These are phyloP conservation scores for Tetraselmis striata DNA, from an alignment of 139 green algal species.

Conservation along the genomic window DNA sequence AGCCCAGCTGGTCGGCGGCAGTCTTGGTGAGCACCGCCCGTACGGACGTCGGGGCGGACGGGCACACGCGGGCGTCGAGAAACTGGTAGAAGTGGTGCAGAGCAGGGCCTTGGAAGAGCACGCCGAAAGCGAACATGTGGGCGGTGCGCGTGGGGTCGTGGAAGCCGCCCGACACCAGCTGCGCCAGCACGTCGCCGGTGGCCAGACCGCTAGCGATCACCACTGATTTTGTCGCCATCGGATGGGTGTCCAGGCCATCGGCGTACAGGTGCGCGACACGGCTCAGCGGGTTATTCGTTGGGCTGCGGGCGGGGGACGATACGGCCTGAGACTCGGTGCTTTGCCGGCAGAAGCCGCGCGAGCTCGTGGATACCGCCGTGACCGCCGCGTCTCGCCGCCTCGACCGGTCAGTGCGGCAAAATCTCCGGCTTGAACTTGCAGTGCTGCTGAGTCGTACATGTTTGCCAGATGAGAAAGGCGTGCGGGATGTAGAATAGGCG, in stretches of 20 bases:
- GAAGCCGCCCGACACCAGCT: neutral
- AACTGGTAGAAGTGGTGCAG: neutral
- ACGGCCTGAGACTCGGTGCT: too few relatives aligned
- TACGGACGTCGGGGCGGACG: neutral
- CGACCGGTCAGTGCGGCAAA: too few relatives aligned
- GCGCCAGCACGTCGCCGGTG: neutral
- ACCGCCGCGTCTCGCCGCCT: too few relatives aligned
- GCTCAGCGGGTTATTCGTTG: too few relatives aligned
- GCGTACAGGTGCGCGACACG: too few relatives aligned
- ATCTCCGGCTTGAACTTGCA: too few relatives aligned
- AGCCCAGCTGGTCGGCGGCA: constrained; percentile 41
- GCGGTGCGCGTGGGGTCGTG: neutral
- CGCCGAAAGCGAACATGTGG: neutral
- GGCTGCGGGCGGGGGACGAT: too few relatives aligned
- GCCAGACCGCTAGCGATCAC: neutral
- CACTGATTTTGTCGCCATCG: neutral
- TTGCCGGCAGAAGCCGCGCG: too few relatives aligned
- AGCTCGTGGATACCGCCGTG: too few relatives aligned
- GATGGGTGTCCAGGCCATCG: neutral
- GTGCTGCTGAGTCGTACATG: too few relatives aligned
- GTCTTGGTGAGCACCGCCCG: constrained; percentile 39
- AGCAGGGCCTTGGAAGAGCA: neutral
- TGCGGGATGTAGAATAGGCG: too few relatives aligned
- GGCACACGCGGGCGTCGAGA: neutral
- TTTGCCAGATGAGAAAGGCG: too few relatives aligned